Conservation (phyloP, 352 stramenopile genomes). For the Globisporangium radiosum region DNA sequence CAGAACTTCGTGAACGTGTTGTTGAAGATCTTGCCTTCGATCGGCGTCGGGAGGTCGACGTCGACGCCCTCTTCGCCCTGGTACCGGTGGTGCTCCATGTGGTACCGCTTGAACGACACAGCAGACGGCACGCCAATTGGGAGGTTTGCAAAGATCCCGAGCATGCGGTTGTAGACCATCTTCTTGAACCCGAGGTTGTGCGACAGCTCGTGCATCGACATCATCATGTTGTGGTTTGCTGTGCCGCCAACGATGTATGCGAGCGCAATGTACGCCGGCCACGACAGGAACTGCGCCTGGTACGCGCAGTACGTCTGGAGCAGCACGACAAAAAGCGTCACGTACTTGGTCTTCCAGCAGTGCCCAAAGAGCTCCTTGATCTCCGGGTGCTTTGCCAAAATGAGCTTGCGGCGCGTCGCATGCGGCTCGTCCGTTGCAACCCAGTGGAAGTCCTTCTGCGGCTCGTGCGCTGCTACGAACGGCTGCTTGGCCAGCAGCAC, state of each 20-base stretch:
- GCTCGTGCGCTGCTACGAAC: constrained; percentile 39
- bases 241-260: constrained; percentile 89
- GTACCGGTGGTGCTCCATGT: constrained; percentile 96
- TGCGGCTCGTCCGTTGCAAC: constrained; percentile 83
- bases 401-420: constrained; percentile 74
- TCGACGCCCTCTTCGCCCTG: constrained; percentile 93
- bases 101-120: constrained; percentile 95
- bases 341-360: constrained; percentile 85
- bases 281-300: constrained; percentile 56
- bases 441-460: constrained; percentile 77
- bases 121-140: constrained; percentile 89
- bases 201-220: constrained; percentile 94
- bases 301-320: constrained; percentile 83
- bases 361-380: constrained; percentile 88
- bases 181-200: constrained; percentile 96
- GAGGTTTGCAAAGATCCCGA: constrained; percentile 92
- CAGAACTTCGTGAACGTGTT: constrained; percentile 87
- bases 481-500: constrained; percentile 21
- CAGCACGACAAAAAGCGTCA: constrained; percentile 57
- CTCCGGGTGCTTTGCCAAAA: constrained; percentile 84
- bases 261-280: constrained; percentile 42
- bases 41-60: constrained; percentile 90
- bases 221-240: constrained; percentile 92
- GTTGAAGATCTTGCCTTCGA: constrained; percentile 89
- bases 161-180: constrained; percentile 83